Conservation (phyloP, 345 rosid genomes). For the Angophora floribunda region DNA sequence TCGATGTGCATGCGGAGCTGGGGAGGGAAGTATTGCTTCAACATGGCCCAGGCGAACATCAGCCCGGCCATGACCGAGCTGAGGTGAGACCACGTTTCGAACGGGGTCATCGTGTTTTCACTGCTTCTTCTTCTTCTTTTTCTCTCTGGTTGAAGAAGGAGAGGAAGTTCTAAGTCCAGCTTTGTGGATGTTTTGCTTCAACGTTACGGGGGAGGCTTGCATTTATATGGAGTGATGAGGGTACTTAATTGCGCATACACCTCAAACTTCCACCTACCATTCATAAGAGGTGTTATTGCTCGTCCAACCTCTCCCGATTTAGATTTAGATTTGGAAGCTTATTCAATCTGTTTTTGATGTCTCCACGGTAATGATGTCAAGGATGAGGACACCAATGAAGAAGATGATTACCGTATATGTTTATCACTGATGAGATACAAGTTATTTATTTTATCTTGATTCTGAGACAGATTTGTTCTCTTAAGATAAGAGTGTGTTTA, state of each 20-base stretch:
- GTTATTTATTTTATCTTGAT: too few species aligned
- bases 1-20: not conserved
- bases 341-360: too few species aligned
- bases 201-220: not conserved
- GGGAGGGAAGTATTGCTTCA: not conserved
- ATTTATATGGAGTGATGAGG: not conserved
- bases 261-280: too few species aligned
- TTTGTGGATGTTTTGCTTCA: not conserved
- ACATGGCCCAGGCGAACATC: not conserved
- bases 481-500: too few species aligned
- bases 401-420: too few species aligned
- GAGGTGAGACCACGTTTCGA: not conserved
- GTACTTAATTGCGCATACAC: not conserved
- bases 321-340: too few species aligned
- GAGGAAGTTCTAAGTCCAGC: not conserved
- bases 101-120: not conserved
- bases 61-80: not conserved
- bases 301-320: too few species aligned
- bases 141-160: not conserved
- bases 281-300: too few species aligned
- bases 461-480: too few species aligned
- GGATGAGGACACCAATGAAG: too few species aligned
- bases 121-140: not conserved
- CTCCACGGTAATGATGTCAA: too few species aligned
- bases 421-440: too few species aligned